Evolutionary conservation across 345 rosid genomes (phyloP).

Genomic region (Bruguiera gymnorhiza): DNA sequence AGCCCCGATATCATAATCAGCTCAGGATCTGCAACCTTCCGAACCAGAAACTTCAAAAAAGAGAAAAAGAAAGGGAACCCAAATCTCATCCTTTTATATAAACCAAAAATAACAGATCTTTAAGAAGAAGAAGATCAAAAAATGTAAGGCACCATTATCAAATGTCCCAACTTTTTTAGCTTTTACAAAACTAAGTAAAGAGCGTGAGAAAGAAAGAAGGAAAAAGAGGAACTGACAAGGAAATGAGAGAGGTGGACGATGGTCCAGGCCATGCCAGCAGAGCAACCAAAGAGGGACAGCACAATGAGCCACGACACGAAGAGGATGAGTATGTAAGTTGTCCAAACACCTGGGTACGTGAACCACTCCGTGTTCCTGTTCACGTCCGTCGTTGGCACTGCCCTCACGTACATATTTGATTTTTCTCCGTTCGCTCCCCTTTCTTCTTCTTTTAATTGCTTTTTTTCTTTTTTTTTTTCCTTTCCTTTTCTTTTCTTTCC

Average conservation of each 20-base stretch:
- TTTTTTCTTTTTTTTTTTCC: too few species aligned
- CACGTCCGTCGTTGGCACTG: slow-evolving; percentile 70
- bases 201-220: not conserved
- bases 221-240: slow-evolving; percentile 30
- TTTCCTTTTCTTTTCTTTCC: too few species aligned
- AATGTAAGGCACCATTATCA: too few species aligned
- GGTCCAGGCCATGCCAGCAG: slow-evolving; percentile 88
- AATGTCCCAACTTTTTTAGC: not conserved
- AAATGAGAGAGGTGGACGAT: slow-evolving; percentile 71
- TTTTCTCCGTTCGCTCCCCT: not conserved
- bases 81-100: not conserved
- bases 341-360: slow-evolving; percentile 85
- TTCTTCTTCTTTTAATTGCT: too few species aligned
- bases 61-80: not conserved
- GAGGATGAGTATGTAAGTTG: slow-evolving; percentile 59
- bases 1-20: not conserved
- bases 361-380: slow-evolving; percentile 88
- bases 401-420: slow-evolving; percentile 55
- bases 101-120: not conserved
- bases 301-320: slow-evolving; percentile 73
- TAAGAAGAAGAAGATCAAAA: not conserved
- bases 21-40: too few species aligned
- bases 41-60: not conserved
- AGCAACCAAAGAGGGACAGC: slow-evolving; percentile 56
- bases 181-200: not conserved